Evolutionary conservation across 768 basidiomycete genomes (phyloP).

Genomic region (Clitopilus hobsonii): DNA sequence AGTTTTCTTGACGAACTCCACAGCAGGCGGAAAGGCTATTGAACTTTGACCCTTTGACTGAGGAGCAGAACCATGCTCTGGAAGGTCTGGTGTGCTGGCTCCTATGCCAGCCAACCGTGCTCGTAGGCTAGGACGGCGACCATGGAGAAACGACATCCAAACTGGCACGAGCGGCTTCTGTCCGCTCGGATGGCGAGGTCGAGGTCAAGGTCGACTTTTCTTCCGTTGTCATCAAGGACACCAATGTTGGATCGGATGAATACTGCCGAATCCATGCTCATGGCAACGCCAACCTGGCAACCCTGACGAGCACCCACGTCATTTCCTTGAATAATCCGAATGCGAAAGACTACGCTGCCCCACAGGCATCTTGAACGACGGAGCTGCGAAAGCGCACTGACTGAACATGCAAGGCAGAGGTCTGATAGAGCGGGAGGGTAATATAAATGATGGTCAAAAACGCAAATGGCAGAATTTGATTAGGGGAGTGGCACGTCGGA

Average conservation of each 20-base stretch:
- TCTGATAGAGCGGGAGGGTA: too few species aligned
- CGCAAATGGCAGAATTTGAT: too few species aligned
- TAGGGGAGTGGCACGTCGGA: too few species aligned
- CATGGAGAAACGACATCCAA: neutral
- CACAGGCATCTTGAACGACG: too few species aligned
- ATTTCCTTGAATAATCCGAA: neutral
- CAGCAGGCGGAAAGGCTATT: slow-evolving; percentile 14
- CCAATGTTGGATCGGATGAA: neutral
- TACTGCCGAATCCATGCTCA: neutral
- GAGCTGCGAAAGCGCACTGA: too few species aligned
- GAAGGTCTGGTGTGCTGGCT: neutral
- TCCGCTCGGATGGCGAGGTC: neutral
- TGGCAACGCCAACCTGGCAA: neutral
- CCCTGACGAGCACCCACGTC: neutral
- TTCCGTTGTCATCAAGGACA: neutral
- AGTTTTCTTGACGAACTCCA: slow-evolving; percentile 8
- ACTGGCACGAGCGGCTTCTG: too few species aligned
- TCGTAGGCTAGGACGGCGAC: neutral
- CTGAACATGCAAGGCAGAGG: too few species aligned
- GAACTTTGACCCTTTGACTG: neutral
- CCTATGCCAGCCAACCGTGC: neutral
- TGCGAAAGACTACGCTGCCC: neutral
- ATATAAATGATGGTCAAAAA: too few species aligned
- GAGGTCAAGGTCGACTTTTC: neutral
- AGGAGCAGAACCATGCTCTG: neutral